Base-by-base conservation (phyloP, 2,329 filamentous ascomycete genomes). In the Chaetomiaceae sp. region DNA sequence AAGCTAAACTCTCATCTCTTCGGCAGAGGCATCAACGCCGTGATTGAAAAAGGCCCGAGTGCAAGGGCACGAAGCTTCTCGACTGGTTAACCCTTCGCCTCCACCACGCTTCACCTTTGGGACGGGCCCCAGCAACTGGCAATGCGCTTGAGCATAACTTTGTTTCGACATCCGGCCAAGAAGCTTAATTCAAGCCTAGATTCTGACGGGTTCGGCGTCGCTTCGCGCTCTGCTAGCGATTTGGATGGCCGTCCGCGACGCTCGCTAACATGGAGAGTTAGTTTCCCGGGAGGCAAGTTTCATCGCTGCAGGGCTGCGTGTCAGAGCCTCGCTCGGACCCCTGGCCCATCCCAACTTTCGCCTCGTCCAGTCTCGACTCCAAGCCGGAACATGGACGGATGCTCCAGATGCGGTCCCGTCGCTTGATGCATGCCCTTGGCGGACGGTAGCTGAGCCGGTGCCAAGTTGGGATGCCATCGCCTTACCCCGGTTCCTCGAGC, bases 301-400 rank as follows among this genome's bases (percentile, higher is more conserved):
- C 57, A 59, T 56, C 55, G 40, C 19, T 25, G 33, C 51, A 47
- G 53, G 55, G 53, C 48, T 48, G 14, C 39, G 57, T 57, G 51
- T 59, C 57, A 59, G 57, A 56, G 40, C 8, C 29, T 47, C 50
- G 57, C 57, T 57, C 53, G 42, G 53, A 34, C 57, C 55, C 51
- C 38, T 49, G 12, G 38, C 29, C 45, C 38, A 37, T 45, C 47
- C 54, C 52, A 27, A 9, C 36, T 51, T 23, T 46, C 43, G 45
- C 42, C 37, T 42, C 44, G 34, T 29, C 39, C n/a, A 49, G 27
- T 50, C 50, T 39, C 55, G 27, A 51, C 39, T 29, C 43, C 55
- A 57, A 56, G 46, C 43, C 54, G 51, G 51, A 57, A 48, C 23
- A 38, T 38, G 51, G 22, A 53, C 54, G 57, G 51, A 51, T 56